Percentiles rank a stretch among this genome's conserved stretches.
phyloP scores from a whole-genome alignment of 768 basidiomycete species.

The Leccinum obscurum region DNA sequence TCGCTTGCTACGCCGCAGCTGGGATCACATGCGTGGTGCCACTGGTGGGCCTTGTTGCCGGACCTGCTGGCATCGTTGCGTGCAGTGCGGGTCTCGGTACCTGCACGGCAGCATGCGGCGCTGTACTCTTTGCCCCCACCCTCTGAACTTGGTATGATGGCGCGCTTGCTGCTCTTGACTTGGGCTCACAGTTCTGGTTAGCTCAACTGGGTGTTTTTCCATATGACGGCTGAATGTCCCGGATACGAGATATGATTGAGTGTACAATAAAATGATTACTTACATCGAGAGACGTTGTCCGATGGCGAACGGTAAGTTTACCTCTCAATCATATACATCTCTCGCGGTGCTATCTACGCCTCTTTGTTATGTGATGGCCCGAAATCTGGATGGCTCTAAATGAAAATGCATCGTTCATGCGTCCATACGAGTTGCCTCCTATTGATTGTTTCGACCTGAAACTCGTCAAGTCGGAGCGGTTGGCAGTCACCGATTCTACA shows the following conservation, averaged over 20 bases:
- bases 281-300: background rate
- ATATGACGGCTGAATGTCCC: background rate
- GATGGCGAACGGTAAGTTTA: too few species aligned
- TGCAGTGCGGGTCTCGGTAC: conserved; percentile 26
- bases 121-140: conserved; percentile 20
- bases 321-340: too few species aligned
- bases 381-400: too few species aligned
- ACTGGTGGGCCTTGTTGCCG: conserved; percentile 4
- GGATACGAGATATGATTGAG: background rate
- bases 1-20: conserved; percentile 25
- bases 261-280: background rate
- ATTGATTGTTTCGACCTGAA: too few species aligned
- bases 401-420: too few species aligned
- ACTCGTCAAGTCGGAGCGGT: too few species aligned
- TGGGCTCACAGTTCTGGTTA: background rate
- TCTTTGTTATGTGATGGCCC: too few species aligned
- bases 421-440: too few species aligned
- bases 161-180: background rate
- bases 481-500: too few species aligned
- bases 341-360: too few species aligned
- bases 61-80: conserved; percentile 22
- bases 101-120: conserved; percentile 6
- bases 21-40: conserved; percentile 27
- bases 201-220: background rate
- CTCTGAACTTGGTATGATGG: conserved; percentile 10